Percentiles rank a stretch among this genome's conserved stretches.
Evolutionary conservation across 75 land plant genomes (phyloP).

Genomic region (Pinus albicaulis): DNA sequence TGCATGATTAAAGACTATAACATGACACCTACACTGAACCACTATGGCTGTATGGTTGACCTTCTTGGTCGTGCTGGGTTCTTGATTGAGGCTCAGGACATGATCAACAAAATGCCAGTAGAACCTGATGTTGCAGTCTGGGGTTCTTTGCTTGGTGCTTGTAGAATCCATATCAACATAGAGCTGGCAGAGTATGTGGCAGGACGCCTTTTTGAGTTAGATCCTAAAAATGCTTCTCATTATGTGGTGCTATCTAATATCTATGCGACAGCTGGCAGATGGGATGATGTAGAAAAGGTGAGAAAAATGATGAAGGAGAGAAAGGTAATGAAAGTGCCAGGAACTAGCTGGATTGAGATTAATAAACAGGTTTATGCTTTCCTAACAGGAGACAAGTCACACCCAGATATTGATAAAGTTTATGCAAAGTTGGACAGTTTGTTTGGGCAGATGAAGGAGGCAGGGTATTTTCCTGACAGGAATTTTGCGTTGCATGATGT

Average conservation of each 20-base stretch:
- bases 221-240: conserved; percentile 11
- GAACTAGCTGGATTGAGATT: conserved; percentile 32
- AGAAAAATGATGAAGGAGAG: conserved; percentile 52
- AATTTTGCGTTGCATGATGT: no score
- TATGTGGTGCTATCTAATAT: conserved; percentile 43
- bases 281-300: conserved; percentile 47
- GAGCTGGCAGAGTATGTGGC: conserved; percentile 15
- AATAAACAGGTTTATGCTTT: conserved; percentile 10
- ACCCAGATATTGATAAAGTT: neutral
- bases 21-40: conserved; percentile 13
- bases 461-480: no score
- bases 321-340: conserved; percentile 13
- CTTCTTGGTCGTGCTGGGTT: conserved; percentile 34
- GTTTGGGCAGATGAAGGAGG: neutral
- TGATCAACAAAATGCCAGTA: conserved; percentile 50
- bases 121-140: conserved; percentile 43
- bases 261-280: conserved; percentile 38
- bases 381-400: neutral
- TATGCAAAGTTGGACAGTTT: neutral
- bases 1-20: conserved; percentile 2
- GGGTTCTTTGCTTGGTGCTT: conserved; percentile 49
- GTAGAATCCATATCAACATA: conserved; percentile 16
- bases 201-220: conserved; percentile 13
- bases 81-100: conserved; percentile 41
- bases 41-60: conserved; percentile 32